Conservation (phyloP, 495 filamentous ascomycete genomes). For the Darksidea phi region DNA sequence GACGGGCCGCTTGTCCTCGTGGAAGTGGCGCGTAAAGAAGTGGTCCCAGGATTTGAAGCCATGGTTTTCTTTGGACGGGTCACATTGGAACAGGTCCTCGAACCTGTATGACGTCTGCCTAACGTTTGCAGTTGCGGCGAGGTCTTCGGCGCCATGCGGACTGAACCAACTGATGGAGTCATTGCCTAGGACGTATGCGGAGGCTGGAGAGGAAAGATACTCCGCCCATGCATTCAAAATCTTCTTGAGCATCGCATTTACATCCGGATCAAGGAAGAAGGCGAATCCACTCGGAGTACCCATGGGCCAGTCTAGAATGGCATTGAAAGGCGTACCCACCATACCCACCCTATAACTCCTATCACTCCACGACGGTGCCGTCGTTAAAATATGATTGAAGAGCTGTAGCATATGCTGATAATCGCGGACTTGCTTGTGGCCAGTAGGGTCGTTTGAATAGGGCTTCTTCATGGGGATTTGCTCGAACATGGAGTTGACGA, state of each 20-base stretch:
- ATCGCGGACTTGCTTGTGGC: slow-evolving; percentile 59
- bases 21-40: slow-evolving; percentile 68
- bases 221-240: slow-evolving; percentile 67
- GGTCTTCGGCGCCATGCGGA: slow-evolving; percentile 45
- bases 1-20: slow-evolving; percentile 55
- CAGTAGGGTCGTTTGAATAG: slow-evolving; percentile 62
- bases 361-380: slow-evolving; percentile 55
- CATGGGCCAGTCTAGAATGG: slow-evolving; percentile 71
- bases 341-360: slow-evolving; percentile 54
- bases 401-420: slow-evolving; percentile 63
- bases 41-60: slow-evolving; percentile 74
- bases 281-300: slow-evolving; percentile 65
- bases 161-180: slow-evolving; percentile 63
- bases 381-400: slow-evolving; percentile 62
- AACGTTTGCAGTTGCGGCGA: slow-evolving; percentile 49
- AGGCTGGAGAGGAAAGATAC: slow-evolving; percentile 58
- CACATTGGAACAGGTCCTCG: slow-evolving; percentile 53
- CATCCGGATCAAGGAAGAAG: slow-evolving; percentile 63
- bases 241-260: slow-evolving; percentile 68
- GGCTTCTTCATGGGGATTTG: slow-evolving; percentile 60
- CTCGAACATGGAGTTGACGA: slow-evolving; percentile 57
- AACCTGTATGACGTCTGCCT: slow-evolving; percentile 49
- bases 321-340: slow-evolving; percentile 66
- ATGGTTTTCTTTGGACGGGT: slow-evolving; percentile 50
- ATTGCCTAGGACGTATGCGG: slow-evolving; percentile 56